A percentile compares a stretch with the other conserved stretches of the same genome.
phyloP scores from a whole-genome alignment of 768 basidiomycete species.

The Podaxis mareebaensis region DNA sequence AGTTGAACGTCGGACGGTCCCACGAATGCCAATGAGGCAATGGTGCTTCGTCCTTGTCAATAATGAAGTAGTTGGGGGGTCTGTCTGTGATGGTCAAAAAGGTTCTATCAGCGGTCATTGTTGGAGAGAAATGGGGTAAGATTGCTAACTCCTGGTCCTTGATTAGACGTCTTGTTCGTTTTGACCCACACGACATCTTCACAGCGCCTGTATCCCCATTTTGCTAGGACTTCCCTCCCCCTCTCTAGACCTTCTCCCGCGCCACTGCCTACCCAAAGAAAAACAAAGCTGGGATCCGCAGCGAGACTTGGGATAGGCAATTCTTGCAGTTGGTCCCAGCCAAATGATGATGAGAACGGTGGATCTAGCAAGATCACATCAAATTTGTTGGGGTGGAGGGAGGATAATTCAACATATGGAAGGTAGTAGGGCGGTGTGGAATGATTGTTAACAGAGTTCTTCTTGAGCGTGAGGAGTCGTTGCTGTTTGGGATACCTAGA shows the following conservation, averaged over 20 bases:
- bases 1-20: conserved; percentile 91
- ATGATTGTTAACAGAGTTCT: conserved; percentile 67
- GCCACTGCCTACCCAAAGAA: conserved; percentile 94
- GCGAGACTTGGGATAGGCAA: conserved; percentile 82
- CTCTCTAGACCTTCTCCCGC: conserved; percentile 89
- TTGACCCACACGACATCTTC: conserved; percentile 99
- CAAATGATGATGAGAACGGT: conserved; percentile 81
- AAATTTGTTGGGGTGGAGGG: conserved; percentile 71
- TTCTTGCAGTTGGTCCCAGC: conserved; percentile 82
- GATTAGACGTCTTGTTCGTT: conserved; percentile 75
- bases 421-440: conserved; percentile 78
- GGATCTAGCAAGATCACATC: conserved; percentile 92
- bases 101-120: conserved; percentile 9
- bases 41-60: conserved; percentile 93
- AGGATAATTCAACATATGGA: conserved; percentile 53
- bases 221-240: conserved; percentile 86
- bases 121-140: conserved; percentile 3
- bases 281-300: conserved; percentile 90
- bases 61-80: conserved; percentile 82
- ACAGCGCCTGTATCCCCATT: conserved; percentile 93
- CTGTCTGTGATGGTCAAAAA: conserved; percentile 51
- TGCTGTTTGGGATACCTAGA: conserved; percentile 92
- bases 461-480: conserved; percentile 80
- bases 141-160: conserved; percentile 69
- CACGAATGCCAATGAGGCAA: conserved; percentile 95